Conservation (phyloP, 2,329 filamentous ascomycete species). For the Cladosporium colombiae region DNA sequence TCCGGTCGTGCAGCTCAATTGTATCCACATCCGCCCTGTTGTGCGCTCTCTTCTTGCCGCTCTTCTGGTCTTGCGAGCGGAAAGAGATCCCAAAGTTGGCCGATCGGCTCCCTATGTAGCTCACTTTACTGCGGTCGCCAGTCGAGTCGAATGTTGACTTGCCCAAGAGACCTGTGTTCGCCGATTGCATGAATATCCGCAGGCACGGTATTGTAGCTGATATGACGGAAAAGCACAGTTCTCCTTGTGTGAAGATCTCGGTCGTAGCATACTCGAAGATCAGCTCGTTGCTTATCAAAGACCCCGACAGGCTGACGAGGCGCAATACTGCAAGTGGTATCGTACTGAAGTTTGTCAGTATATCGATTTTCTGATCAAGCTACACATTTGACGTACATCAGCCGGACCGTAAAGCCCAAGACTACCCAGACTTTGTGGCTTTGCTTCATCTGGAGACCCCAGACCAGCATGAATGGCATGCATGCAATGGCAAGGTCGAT, state of each 20-base stretch:
- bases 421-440: constrained; percentile 22
- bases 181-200: constrained; percentile 12
- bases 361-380: not conserved
- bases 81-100: not conserved
- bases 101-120: not conserved
- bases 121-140: not conserved
- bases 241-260: constrained; percentile 15
- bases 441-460: constrained; percentile 22
- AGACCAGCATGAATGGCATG: constrained; percentile 15
- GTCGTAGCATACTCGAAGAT: constrained; percentile 12
- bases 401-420: constrained; percentile 22
- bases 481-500: constrained; percentile 13
- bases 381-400: not conserved
- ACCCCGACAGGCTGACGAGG: not conserved
- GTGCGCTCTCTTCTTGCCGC: not conserved
- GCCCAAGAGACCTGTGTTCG: not conserved
- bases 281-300: not conserved
- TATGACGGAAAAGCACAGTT: constrained; percentile 13
- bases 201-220: constrained; percentile 21
- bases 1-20: not conserved
- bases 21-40: not conserved
- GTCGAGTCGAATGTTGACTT: not conserved
- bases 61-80: not conserved
- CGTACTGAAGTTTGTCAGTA: not conserved
- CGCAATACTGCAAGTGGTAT: not conserved